phyloP scores from a whole-genome alignment of 352 stramenopile species.

The Phytopythium montanum region DNA sequence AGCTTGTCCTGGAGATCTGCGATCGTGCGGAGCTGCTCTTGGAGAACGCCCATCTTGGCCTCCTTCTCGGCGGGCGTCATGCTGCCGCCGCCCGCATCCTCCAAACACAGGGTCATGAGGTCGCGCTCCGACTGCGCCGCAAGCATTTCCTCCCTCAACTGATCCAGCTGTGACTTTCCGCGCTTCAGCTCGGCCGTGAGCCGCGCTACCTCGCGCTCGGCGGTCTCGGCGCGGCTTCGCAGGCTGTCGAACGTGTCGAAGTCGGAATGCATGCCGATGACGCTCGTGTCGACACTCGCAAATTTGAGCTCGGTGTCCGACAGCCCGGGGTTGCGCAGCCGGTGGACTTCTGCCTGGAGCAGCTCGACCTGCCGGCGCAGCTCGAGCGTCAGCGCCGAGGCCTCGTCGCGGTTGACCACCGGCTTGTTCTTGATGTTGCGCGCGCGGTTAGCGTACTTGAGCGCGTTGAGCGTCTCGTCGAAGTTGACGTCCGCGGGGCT shows the following conservation, averaged over 20 bases:
- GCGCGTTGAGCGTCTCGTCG: slow-evolving; percentile 89
- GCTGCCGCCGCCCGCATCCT: slow-evolving; percentile 31
- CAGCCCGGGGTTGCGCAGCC: slow-evolving; percentile 73
- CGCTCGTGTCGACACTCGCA: slow-evolving; percentile 46
- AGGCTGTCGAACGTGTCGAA: slow-evolving; percentile 78
- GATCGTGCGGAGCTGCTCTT: slow-evolving; percentile 80
- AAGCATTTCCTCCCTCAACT: slow-evolving; percentile 87
- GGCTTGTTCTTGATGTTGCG: slow-evolving; percentile 90
- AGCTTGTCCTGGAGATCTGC: slow-evolving; percentile 78
- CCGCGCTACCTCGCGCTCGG: slow-evolving; percentile 73
- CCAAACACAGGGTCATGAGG: slow-evolving; percentile 65
- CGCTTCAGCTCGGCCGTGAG: slow-evolving; percentile 77
- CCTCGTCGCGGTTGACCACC: slow-evolving; percentile 83
- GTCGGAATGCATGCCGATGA: slow-evolving; percentile 65
- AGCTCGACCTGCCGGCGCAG: slow-evolving; percentile 74
- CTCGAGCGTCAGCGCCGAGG: slow-evolving; percentile 65
- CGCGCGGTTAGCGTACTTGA: slow-evolving; percentile 91
- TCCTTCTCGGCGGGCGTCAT: slow-evolving; percentile 38
- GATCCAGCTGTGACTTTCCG: slow-evolving; percentile 69
- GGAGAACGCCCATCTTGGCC: slow-evolving; percentile 60
- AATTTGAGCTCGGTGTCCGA: slow-evolving; percentile 79
- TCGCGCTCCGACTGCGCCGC: slow-evolving; percentile 79
- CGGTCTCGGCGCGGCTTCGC: slow-evolving; percentile 65
- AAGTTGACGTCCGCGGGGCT: slow-evolving; percentile 90
- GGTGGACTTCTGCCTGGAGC: slow-evolving; percentile 81